Evolutionary conservation across 2,329 filamentous ascomycete genomes (phyloP), one percentile per base, ranked within the genome.

Genomic region (Thelonectria rubi): DNA sequence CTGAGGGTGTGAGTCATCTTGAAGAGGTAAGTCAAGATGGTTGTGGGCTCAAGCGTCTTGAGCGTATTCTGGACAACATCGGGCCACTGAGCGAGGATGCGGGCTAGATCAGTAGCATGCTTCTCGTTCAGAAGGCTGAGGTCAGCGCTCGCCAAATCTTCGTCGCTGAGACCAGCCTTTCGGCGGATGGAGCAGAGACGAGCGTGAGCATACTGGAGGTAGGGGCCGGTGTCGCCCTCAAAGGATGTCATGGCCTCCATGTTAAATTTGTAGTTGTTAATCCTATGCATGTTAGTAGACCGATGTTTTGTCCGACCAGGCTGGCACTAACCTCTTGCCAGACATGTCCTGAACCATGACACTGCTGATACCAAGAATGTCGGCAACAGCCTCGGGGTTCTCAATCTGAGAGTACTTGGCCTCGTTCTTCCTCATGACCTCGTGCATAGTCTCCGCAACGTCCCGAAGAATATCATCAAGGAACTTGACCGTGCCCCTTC

Each of bases 321-420:
- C 6, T 52, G 26, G 48, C 42, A 69, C 84, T 67, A 78, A 90
- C 89, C 92, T 87, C 87, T 97, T 98, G 76, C 94, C 95, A 67
- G 87, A 91, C 93, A 98, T 97, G 74, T 98, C 95, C 79, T 98
- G 94, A 18, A 97, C 93, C 93, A 98, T 98, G 74, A 98, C 94
- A 74, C 91, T 91, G 66, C 91, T 94, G 75, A 98, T 97, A 65
- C 94, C 95, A 3, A 98, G 86, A 11, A 87, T 92, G 79, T 98
- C 95, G 63, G 95, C 93, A 10, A 89, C 91, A 56, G 87, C 85
- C 56, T 88, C 88, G 0, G 94, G 94, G 76, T 98, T 84, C 73
- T 90, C 91, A 18, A 99, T 90, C 78, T 97, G 93, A 58, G 88
- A 81, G 78, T 98, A 99, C 83, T 99, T 99, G 74, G 86, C 84